Conservation (phyloP, 1,284 basidiomycete genomes). For the Leccinum variabile region DNA sequence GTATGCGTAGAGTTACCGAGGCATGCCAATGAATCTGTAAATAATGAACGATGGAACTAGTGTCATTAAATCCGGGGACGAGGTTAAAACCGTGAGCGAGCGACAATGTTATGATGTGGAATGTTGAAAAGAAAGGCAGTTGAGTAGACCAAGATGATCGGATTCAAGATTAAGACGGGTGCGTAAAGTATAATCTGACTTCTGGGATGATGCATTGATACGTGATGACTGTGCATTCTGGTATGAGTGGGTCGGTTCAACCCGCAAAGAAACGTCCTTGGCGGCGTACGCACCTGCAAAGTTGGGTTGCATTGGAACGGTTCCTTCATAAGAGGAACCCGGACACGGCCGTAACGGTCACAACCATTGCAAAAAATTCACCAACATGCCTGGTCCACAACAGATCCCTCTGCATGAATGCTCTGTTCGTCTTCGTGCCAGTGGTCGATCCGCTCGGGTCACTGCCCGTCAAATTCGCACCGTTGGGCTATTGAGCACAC, state of each 20-base stretch:
- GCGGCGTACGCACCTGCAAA: neutral
- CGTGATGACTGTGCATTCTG: neutral
- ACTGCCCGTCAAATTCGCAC: conserved; percentile 59
- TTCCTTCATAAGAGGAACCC: neutral
- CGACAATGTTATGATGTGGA: neutral
- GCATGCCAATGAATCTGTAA: neutral
- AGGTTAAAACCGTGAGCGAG: neutral
- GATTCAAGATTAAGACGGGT: neutral
- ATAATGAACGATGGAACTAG: neutral
- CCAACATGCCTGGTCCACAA: neutral
- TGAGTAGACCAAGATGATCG: neutral
- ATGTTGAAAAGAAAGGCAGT: neutral
- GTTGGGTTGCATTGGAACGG: neutral
- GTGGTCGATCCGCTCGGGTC: conserved; percentile 31
- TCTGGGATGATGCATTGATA: neutral
- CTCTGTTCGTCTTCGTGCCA: conserved; percentile 51
- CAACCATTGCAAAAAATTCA: neutral
- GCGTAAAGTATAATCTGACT: neutral
- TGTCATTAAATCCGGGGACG: neutral
- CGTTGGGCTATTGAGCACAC: conserved; percentile 51
- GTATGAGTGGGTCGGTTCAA: neutral
- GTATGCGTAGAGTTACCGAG: neutral
- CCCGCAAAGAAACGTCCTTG: neutral
- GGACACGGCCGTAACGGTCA: neutral
- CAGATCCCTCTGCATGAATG: conserved; percentile 2